Base-by-base conservation (phyloP, 2,329 filamentous ascomycete genomes). In the Helotiales sp. region DNA sequence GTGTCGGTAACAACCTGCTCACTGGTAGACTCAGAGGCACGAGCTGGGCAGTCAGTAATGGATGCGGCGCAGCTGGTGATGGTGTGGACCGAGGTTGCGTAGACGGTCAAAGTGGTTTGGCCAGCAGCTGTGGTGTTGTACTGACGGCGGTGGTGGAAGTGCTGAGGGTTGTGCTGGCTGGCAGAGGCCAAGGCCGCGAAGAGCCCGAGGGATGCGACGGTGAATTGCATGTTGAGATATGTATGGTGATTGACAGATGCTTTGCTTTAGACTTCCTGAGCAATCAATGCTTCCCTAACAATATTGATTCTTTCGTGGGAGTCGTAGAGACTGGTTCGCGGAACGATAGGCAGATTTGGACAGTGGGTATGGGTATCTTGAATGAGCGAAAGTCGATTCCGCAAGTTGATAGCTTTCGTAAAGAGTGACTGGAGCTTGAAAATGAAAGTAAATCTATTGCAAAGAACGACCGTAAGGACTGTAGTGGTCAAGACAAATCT, bases 1-100 rank as follows among this genome's bases (percentile, higher is more conserved):
- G 71, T 73, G 58, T 75, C 70, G 12, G 75, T 78, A 30, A 77
- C 73, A 25, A 75, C 62, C 2, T 60, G 29, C 30, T 55, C 58
- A 15, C 55, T 63, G 22, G 60, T 64, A 12, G 65, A 57, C 25
- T 64, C 55, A 1, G 57, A 48, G 29, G 63, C 54, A 42, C 61
- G 56, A 25, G 70, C 70, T n/a, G 76, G 73, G 75, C 76, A 75
- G 68, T 76, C 62, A 60, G 74, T 75, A 58, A 76, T 71, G 54
- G 71, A 70, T 22, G 74, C 63, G 12, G 74, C 73, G 56, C 75
- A 76, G 54, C 69, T 72, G 52, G 69, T 73, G 61, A 76, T 62
- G 50, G 74, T 76, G 55, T 68, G 65, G 55, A 73, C 59, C 25
- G 66, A 63, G 31, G 74, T 76, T 7, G 71, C 66, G 30, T 69